Evolutionary conservation across 805 yeast genomes (phyloP).

Genomic region (Lipomyces sp.): DNA sequence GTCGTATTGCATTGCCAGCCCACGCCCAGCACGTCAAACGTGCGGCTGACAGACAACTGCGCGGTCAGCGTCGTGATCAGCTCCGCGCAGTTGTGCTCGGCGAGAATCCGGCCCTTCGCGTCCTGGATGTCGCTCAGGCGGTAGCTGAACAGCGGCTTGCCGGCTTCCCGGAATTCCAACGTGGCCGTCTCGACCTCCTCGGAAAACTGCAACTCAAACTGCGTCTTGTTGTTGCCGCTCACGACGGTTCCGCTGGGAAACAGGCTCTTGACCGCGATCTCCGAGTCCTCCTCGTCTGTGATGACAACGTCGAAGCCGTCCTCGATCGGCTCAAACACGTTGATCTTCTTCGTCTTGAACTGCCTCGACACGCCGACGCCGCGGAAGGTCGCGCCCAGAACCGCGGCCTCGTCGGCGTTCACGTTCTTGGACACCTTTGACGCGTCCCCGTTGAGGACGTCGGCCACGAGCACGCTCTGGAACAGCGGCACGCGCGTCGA

Average conservation of each 20-base stretch:
- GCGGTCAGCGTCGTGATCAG: slow-evolving; percentile 15
- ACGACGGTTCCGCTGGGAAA: slow-evolving; percentile 50
- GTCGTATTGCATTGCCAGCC: slow-evolving; percentile 25
- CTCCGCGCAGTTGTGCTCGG: slow-evolving; percentile 17
- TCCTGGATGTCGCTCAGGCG: slow-evolving; percentile 13
- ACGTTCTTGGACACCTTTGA: slow-evolving; percentile 72
- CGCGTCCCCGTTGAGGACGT: slow-evolving; percentile 44
- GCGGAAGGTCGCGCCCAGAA: slow-evolving; percentile 80
- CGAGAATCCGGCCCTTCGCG: slow-evolving; percentile 4
- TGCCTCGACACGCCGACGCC: slow-evolving; percentile 72
- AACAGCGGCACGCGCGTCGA: slow-evolving; percentile 86
- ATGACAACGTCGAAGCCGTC: slow-evolving; percentile 44
- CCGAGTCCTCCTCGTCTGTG: slow-evolving; percentile 31
- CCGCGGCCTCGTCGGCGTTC: slow-evolving; percentile 94
- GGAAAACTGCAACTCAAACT: slow-evolving; percentile 2
- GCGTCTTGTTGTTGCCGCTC: slow-evolving; percentile 29
- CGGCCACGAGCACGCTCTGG: slow-evolving; percentile 47
- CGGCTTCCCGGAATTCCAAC: slow-evolving; percentile 17
- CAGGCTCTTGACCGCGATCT: slow-evolving; percentile 34
- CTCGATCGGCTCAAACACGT: slow-evolving; percentile 54
- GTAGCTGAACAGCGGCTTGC: slow-evolving; percentile 4
- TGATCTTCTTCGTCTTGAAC: slow-evolving; percentile 60
- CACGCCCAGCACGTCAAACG: slow-evolving; percentile 11
- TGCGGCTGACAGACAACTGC: slow-evolving; percentile 20
- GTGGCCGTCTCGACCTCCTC: slow-evolving; percentile 9